A percentile compares a stretch with the other conserved stretches of the same genome.
Evolutionary conservation across 306 rosid species (phyloP).

Genomic region (Dalbergia oliveri): DNA sequence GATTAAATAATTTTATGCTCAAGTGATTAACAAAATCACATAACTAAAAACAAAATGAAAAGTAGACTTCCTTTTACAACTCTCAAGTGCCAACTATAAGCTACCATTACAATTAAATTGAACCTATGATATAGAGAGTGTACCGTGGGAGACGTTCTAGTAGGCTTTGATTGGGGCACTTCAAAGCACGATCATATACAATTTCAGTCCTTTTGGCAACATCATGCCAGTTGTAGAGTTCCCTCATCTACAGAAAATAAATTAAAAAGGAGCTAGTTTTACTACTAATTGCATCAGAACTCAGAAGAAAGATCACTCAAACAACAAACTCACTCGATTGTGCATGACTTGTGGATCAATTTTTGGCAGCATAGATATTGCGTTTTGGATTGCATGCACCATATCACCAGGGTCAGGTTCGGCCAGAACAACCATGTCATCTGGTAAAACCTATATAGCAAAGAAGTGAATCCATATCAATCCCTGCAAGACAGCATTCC

Average conservation of each 20-base stretch:
- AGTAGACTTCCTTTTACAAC: slow-evolving; percentile 30
- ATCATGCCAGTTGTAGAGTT: slow-evolving; percentile 91
- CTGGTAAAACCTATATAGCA: slow-evolving; percentile 83
- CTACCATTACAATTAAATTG: slow-evolving; percentile 25
- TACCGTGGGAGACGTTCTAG: slow-evolving; percentile 79
- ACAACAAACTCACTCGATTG: slow-evolving; percentile 71
- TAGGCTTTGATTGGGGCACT: slow-evolving; percentile 76
- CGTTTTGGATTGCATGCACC: slow-evolving; percentile 81
- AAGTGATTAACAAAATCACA: slow-evolving; percentile 12
- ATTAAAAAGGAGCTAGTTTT: slow-evolving; percentile 12
- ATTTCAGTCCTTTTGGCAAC: slow-evolving; percentile 89
- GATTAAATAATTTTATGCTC: slow-evolving; percentile 20
- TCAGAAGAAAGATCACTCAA: slow-evolving; percentile 36
- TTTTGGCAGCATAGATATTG: slow-evolving; percentile 75
- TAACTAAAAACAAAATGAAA: slow-evolving; percentile 1
- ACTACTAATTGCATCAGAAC: slow-evolving; percentile 39
- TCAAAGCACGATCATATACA: slow-evolving; percentile 83
- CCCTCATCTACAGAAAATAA: slow-evolving; percentile 62
- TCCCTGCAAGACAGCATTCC: slow-evolving; percentile 20
- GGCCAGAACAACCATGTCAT: slow-evolving; percentile 92
- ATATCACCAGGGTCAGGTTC: slow-evolving; percentile 90
- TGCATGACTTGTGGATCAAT: slow-evolving; percentile 88
- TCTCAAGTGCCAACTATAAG: slow-evolving; percentile 22
- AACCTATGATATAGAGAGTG: slow-evolving; percentile 33
- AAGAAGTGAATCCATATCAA: slow-evolving; percentile 41